Evolutionary conservation across 2,329 filamentous ascomycete genomes (phyloP).

Genomic region (Orbilia oligospora): DNA sequence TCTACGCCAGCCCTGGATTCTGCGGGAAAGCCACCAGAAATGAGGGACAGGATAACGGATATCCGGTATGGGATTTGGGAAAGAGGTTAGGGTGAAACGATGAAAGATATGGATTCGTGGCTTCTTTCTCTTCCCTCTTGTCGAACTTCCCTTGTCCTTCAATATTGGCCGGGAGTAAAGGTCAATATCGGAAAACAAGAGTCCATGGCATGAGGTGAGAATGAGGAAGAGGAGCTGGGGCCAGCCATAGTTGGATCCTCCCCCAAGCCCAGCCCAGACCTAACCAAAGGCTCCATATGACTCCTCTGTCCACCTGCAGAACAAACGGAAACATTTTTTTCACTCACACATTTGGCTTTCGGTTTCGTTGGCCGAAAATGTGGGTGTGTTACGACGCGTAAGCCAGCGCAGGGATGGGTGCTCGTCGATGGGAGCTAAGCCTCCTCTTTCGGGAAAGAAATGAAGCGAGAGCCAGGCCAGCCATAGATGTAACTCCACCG

Average conservation of each 20-base stretch:
- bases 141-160: constrained; percentile 31
- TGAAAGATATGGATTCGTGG: constrained; percentile 49
- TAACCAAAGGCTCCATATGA: constrained; percentile 40
- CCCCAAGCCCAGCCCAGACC: constrained; percentile 26
- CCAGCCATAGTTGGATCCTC: constrained; percentile 40
- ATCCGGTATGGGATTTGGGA: constrained; percentile 15
- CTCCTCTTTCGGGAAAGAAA: constrained; percentile 30
- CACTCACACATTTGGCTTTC: constrained; percentile 33
- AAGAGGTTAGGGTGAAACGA: constrained; percentile 31
- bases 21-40: constrained; percentile 48
- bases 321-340: constrained; percentile 18
- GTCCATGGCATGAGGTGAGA: constrained; percentile 15
- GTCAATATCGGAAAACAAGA: constrained; percentile 27
- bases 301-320: constrained; percentile 23
- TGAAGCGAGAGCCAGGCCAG: constrained; percentile 38
- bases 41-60: constrained; percentile 27
- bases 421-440: constrained; percentile 40
- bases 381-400: constrained; percentile 61
- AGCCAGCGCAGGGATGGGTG: constrained; percentile 36
- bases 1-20: constrained; percentile 15
- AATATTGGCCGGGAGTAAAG: constrained; percentile 22
- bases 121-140: constrained; percentile 46
- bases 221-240: constrained; percentile 12
- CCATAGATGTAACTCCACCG: constrained; percentile 17
- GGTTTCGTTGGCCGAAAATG: constrained; percentile 46